Conservation (phyloP, 441 rosid species). For the Monsonia emarginata region DNA sequence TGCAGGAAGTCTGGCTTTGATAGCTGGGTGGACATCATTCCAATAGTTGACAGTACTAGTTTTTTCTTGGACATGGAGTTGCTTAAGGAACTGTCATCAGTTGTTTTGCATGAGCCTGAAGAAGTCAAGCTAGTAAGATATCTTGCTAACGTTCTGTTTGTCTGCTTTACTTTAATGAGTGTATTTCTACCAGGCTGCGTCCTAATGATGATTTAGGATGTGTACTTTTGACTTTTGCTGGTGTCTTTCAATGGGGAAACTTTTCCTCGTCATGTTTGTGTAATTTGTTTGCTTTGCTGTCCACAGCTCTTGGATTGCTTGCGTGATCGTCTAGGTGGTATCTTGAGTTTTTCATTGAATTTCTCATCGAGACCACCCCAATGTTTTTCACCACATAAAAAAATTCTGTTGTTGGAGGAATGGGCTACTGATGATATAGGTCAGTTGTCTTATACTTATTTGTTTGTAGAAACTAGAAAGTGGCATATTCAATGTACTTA, state of each 20-base stretch:
- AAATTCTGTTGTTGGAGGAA: slow-evolving; percentile 76
- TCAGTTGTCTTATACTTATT: slow-evolving; percentile 15
- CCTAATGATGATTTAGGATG: too few relatives aligned
- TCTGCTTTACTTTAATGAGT: background rate
- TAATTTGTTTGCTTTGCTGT: background rate
- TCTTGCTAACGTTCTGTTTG: background rate
- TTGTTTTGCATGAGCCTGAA: slow-evolving; percentile 31
- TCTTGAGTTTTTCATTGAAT: slow-evolving; percentile 48
- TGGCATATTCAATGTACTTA: slow-evolving; percentile 7
- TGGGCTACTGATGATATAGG: slow-evolving; percentile 53
- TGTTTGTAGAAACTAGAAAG: slow-evolving; percentile 8
- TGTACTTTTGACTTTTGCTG: background rate
- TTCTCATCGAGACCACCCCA: slow-evolving; percentile 71
- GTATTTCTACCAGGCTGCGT: too few relatives aligned
- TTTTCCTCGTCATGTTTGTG: background rate
- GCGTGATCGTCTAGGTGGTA: slow-evolving; percentile 37
- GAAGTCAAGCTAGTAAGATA: slow-evolving; percentile 39
- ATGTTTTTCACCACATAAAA: slow-evolving; percentile 68
- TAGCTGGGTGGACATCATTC: slow-evolving; percentile 50
- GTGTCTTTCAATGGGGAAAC: too few relatives aligned
- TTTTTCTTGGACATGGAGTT: slow-evolving; percentile 60
- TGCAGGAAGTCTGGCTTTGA: slow-evolving; percentile 37
- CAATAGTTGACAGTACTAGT: slow-evolving; percentile 52
- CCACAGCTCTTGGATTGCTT: slow-evolving; percentile 40
- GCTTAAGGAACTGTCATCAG: slow-evolving; percentile 46